Base-by-base conservation (phyloP, 257 asterid species). In the Primulina tabacum region DNA sequence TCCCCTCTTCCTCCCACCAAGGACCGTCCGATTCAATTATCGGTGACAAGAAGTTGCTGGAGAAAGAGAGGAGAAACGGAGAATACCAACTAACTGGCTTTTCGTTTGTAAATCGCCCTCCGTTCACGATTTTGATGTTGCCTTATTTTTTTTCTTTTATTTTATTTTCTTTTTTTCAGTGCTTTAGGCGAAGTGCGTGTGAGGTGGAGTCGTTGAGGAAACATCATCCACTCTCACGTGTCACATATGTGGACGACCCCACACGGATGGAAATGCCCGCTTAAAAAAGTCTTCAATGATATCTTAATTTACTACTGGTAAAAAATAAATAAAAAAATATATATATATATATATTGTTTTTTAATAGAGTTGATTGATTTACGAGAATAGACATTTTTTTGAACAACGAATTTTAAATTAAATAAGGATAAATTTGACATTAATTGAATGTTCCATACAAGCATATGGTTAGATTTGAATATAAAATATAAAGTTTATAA, bases 1-100 rank as follows among this genome's bases (percentile, higher is more conserved):
- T 63, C 70, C 76, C 77, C 79, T 73, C 83, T 67, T 71, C 82
- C 72, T 67, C 75, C 73, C 60, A 50, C 70, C 11, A 77, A 63
- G 17, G 73, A 72, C 80, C 73, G 84, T 71, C 67, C 74, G 79
- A 75, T 77, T 74, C 60, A 69, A 71, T 60, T 64, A 34, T 55
- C 79, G 60, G 73, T 17, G 64, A 33, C 77, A 77, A 60, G 56
- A 65, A 69, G 47, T 74, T 37, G 71, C 65, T 61, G 69, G 35
- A 60, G 61, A 72, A 33, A 63, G 56, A 47, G 62, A 30, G 50
- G 37, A 52, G 47, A 69, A 26, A 75, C 20, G 17, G 74, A 71
- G 76, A 9, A 40, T 40, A 75, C 70, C 68, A 29, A 75, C 68
- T 60, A 29, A 64, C 34, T 77, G 74, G 55, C 67, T 62, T 65